phyloP scores from a whole-genome alignment of 2,329 filamentous ascomycete species.

The Aspergillus sojae region DNA sequence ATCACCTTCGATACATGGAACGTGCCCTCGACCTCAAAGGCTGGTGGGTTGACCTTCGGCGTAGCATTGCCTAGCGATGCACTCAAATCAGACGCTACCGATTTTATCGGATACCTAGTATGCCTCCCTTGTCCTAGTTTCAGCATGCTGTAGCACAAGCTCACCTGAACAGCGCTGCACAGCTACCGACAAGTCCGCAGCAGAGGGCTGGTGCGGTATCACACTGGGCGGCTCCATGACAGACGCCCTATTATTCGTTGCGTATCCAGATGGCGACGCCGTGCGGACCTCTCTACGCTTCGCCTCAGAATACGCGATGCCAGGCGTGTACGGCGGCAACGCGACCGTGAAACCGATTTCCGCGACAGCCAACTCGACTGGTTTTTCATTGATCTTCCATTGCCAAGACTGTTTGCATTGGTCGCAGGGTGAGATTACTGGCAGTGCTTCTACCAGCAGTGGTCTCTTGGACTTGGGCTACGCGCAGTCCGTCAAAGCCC shows the following conservation, averaged over 20 bases:
- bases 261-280: background rate
- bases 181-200: background rate
- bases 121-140: background rate
- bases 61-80: conserved; percentile 6
- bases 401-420: conserved; percentile 61
- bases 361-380: conserved; percentile 58
- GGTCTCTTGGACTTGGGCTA: conserved; percentile 56
- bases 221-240: conserved; percentile 9
- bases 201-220: conserved; percentile 10
- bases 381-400: conserved; percentile 65
- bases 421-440: conserved; percentile 51
- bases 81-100: conserved; percentile 7
- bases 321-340: conserved; percentile 61
- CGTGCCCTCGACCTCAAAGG: background rate
- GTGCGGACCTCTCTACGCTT: conserved; percentile 6
- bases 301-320: conserved; percentile 56
- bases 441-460: conserved; percentile 48
- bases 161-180: background rate
- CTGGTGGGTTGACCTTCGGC: conserved; percentile 9
- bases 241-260: conserved; percentile 1
- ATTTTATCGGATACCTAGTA: conserved; percentile 13
- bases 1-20: conserved; percentile 8
- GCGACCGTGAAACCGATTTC: conserved; percentile 64
- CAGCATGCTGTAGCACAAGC: no score
- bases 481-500: conserved; percentile 50